A percentile compares a stretch with the other conserved stretches of the same genome.
Conservation (phyloP, 352 stramenopile species). For the Globisporangium echinulatum region DNA sequence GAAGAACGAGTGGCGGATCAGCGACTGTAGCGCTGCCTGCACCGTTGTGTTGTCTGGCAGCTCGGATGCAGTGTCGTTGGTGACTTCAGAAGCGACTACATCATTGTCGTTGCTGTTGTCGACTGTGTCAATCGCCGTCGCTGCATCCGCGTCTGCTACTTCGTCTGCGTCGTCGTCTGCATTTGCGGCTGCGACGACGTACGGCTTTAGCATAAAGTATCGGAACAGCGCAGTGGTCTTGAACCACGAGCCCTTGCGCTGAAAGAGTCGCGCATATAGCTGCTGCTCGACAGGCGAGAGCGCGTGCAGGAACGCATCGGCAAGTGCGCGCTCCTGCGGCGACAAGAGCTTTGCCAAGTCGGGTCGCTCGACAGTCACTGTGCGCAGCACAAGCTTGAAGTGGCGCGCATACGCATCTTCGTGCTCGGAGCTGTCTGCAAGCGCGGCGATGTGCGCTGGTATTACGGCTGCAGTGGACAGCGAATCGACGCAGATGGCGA, state of each 20-base stretch:
- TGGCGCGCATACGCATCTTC: slow-evolving; percentile 69
- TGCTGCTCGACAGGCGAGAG: slow-evolving; percentile 46
- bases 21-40: slow-evolving; percentile 4
- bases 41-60: slow-evolving; percentile 7
- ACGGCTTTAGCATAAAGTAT: slow-evolving; percentile 31
- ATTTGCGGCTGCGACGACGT: neutral
- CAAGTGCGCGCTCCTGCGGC: slow-evolving; percentile 30
- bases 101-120: neutral
- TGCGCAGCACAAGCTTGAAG: slow-evolving; percentile 45
- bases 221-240: slow-evolving; percentile 50
- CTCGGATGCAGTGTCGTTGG: neutral
- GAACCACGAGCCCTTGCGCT: slow-evolving; percentile 75
- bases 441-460: neutral
- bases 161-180: neutral
- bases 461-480: neutral
- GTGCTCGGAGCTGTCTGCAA: slow-evolving; percentile 6
- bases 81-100: neutral
- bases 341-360: slow-evolving; percentile 51
- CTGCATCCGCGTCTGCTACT: neutral
- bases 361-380: slow-evolving; percentile 30
- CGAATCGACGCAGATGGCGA: too few relatives aligned
- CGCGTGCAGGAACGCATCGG: slow-evolving; percentile 35
- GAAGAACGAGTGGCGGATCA: slow-evolving; percentile 8
- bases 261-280: slow-evolving; percentile 72
- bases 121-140: too few relatives aligned